A percentile compares a stretch with the other conserved stretches of the same genome.
Evolutionary conservation across 2,329 filamentous ascomycete species (phyloP).

Genomic region (Malbranchea zuffiana): DNA sequence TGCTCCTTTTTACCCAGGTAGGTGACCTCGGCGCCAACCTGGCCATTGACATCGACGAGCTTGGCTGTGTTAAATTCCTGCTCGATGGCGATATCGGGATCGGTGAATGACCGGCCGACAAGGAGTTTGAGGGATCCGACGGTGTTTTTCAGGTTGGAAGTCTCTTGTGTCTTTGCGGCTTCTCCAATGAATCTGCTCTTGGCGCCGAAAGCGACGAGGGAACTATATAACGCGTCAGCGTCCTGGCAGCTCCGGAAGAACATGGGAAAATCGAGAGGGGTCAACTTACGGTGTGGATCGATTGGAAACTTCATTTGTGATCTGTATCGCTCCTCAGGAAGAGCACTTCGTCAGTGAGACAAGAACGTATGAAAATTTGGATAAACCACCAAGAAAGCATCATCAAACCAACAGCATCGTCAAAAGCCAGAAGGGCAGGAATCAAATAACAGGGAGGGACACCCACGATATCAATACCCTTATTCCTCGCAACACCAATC

Average conservation of each 20-base stretch:
- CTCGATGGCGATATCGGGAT: slow-evolving; percentile 89
- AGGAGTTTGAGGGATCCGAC: slow-evolving; percentile 87
- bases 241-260: slow-evolving; percentile 7
- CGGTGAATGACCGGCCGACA: slow-evolving; percentile 71
- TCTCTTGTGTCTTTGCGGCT: slow-evolving; percentile 94
- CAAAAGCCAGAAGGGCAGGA: slow-evolving; percentile 8
- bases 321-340: slow-evolving; percentile 46
- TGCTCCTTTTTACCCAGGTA: slow-evolving; percentile 92
- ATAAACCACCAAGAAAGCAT: not conserved
- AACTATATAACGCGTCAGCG: slow-evolving; percentile 47
- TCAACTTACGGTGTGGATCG: slow-evolving; percentile 86
- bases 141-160: slow-evolving; percentile 99
- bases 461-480: slow-evolving; percentile 97
- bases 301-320: slow-evolving; percentile 98
- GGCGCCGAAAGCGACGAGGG: slow-evolving; percentile 87
- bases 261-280: not conserved
- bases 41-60: slow-evolving; percentile 81
- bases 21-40: slow-evolving; percentile 85
- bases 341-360: slow-evolving; percentile 16
- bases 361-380: slow-evolving; percentile 12
- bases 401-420: not conserved
- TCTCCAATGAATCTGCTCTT: slow-evolving; percentile 92
- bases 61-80: slow-evolving; percentile 79
- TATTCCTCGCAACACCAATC: slow-evolving; percentile 93
- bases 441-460: slow-evolving; percentile 17